Evolutionary conservation across 1,139 yeast species (phyloP).

Genomic region (Geotrichum siamense): DNA sequence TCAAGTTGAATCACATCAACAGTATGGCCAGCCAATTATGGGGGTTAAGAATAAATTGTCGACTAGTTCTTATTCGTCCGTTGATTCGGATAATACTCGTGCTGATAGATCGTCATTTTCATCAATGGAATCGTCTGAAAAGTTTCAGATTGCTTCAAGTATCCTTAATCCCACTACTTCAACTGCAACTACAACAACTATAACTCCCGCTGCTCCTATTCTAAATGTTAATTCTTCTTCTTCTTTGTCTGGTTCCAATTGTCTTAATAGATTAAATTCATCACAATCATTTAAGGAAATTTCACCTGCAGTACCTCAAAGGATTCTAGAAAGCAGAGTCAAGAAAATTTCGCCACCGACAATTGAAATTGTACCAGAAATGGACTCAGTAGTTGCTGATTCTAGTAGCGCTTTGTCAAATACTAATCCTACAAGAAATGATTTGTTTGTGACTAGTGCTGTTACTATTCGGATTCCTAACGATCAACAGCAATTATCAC

Average conservation of each 20-base stretch:
- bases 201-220: too few relatives aligned
- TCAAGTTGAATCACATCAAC: neutral
- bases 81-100: conserved; percentile 9
- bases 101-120: conserved; percentile 7
- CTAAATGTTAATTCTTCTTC: too few relatives aligned
- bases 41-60: conserved; percentile 10
- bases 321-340: conserved; percentile 14
- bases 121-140: conserved; percentile 4
- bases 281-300: conserved; percentile 12
- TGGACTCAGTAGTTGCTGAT: conserved; percentile 16
- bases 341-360: conserved; percentile 17
- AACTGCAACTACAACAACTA: neutral
- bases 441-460: conserved; percentile 14
- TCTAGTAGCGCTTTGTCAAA: neutral
- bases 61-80: conserved; percentile 9
- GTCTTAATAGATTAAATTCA: too few relatives aligned
- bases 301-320: conserved; percentile 15
- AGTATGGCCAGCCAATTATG: too few relatives aligned
- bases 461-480: conserved; percentile 15
- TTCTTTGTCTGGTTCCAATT: neutral
- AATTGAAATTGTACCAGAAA: conserved; percentile 20
- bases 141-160: too few relatives aligned
- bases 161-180: too few relatives aligned
- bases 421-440: conserved; percentile 6
- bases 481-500: conserved; percentile 14